phyloP scores from a whole-genome alignment of 768 basidiomycete species.

The Tricholoma matsutake region DNA sequence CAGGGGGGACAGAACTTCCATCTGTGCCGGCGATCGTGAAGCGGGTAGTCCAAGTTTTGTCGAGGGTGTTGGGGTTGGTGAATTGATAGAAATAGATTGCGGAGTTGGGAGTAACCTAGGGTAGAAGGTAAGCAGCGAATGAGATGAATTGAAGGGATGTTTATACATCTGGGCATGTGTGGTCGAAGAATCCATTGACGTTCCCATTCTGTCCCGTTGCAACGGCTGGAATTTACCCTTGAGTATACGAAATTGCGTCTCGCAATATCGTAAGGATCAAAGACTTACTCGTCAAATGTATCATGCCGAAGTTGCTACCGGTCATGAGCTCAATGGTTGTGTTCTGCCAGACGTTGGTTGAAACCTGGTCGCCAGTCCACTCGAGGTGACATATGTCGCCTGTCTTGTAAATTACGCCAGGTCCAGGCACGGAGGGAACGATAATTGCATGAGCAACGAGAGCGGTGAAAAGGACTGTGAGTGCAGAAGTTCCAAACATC shows the following conservation, averaged over 20 bases:
- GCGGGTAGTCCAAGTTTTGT: slow-evolving; percentile 67
- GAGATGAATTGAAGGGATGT: neutral
- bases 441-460: slow-evolving; percentile 53
- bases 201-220: slow-evolving; percentile 64
- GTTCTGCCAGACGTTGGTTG: slow-evolving; percentile 59
- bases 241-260: neutral
- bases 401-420: slow-evolving; percentile 53
- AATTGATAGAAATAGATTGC: slow-evolving; percentile 84
- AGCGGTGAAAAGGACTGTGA: slow-evolving; percentile 37
- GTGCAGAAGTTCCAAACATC: slow-evolving; percentile 39
- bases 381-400: slow-evolving; percentile 52
- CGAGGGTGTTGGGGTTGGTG: slow-evolving; percentile 38
- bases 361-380: slow-evolving; percentile 55
- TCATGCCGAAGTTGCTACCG: slow-evolving; percentile 68
- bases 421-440: slow-evolving; percentile 55
- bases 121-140: neutral
- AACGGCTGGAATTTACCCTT: slow-evolving; percentile 45
- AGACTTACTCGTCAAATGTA: slow-evolving; percentile 59
- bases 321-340: slow-evolving; percentile 83
- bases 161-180: slow-evolving; percentile 65
- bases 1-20: slow-evolving; percentile 44
- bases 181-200: slow-evolving; percentile 44
- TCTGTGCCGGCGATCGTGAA: slow-evolving; percentile 63
- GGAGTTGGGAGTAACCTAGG: slow-evolving; percentile 59
- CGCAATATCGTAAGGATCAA: neutral